phyloP scores from a whole-genome alignment of 108 stramenopile species.

The Pseudonitzschia multistriata region DNA sequence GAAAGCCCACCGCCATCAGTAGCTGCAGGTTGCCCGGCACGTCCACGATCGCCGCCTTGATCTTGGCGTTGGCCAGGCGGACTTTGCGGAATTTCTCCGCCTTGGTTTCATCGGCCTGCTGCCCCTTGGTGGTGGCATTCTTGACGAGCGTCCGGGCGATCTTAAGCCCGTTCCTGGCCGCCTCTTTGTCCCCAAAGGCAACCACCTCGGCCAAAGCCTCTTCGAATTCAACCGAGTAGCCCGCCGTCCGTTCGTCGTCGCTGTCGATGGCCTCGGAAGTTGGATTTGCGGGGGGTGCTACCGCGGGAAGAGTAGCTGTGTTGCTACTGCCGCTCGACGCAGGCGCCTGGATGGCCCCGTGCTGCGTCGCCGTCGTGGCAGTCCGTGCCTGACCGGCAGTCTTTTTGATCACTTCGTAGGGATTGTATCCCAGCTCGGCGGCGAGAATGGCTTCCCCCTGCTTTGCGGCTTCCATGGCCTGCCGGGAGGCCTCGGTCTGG shows the following conservation, averaged over 20 bases:
- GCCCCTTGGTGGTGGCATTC: conserved; percentile 84
- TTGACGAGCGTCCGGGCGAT: conserved; percentile 61
- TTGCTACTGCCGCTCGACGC: conserved; percentile 16
- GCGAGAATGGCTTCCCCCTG: conserved; percentile 47
- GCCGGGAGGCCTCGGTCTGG: conserved; percentile 49
- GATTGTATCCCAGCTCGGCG: conserved; percentile 75
- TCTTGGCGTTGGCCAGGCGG: conserved; percentile 74
- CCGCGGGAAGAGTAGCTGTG: conserved; percentile 29
- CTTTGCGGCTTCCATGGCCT: conserved; percentile 67
- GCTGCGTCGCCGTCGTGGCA: conserved; percentile 52
- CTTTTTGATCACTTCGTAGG: conserved; percentile 67
- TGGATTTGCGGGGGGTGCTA: conserved; percentile 48
- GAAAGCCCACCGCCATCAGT: conserved; percentile 67
- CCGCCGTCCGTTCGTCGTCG: conserved; percentile 14
- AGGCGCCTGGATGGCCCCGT: conserved; percentile 49
- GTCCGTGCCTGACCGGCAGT: conserved; percentile 77
- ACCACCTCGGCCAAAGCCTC: conserved; percentile 57
- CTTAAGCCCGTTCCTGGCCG: conserved; percentile 25
- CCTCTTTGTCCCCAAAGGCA: conserved; percentile 33
- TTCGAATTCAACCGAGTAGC: conserved; percentile 30
- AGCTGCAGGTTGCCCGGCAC: conserved; percentile 68
- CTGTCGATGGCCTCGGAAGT: conserved; percentile 10
- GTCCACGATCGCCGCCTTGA: conserved; percentile 69
- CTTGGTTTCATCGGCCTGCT: conserved; percentile 42
- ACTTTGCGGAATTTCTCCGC: conserved; percentile 74